These are phyloP conservation scores for Diaporthe aspalathi DNA, from an alignment of 2,329 filamentous ascomycete genomes.

Conservation along the genomic window DNA sequence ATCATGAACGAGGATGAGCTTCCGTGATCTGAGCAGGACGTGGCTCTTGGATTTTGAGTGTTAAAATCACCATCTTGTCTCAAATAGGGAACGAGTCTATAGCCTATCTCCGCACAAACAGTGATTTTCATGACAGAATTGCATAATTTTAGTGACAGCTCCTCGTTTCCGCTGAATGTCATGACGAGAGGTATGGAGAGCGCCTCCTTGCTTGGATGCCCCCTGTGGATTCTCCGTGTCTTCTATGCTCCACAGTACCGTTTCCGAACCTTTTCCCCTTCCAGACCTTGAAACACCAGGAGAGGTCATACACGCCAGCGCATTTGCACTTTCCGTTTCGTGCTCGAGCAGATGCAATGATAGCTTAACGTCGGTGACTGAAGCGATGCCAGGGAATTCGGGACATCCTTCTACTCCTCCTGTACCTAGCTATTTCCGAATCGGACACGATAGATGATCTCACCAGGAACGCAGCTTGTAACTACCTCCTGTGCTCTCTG, in stretches of 20 bases:
- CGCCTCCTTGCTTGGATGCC: too few species aligned
- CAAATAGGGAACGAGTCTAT: too few species aligned
- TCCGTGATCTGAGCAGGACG: constrained; percentile 28
- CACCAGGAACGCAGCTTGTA: not conserved
- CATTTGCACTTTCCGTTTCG: not conserved
- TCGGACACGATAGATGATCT: not conserved
- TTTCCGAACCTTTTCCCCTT: not conserved
- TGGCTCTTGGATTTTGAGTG: not conserved
- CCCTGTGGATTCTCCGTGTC: too few species aligned
- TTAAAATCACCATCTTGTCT: too few species aligned
- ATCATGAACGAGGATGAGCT: constrained; percentile 41
- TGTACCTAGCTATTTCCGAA: too few species aligned
- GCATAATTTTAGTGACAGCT: too few species aligned
- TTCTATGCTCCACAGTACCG: not conserved
- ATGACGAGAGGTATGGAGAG: too few species aligned
- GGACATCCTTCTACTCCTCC: not conserved
- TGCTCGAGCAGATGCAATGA: too few species aligned
- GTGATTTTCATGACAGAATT: too few species aligned
- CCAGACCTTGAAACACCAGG: too few species aligned
- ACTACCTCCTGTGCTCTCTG: not conserved
- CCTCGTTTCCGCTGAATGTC: too few species aligned
- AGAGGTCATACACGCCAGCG: not conserved
- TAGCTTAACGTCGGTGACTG: not conserved
- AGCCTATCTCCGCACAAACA: too few species aligned
- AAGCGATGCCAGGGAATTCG: constrained; percentile 12